Conservation (phyloP, 129 eudicot genomes). For the Dittrichia graveolens region DNA sequence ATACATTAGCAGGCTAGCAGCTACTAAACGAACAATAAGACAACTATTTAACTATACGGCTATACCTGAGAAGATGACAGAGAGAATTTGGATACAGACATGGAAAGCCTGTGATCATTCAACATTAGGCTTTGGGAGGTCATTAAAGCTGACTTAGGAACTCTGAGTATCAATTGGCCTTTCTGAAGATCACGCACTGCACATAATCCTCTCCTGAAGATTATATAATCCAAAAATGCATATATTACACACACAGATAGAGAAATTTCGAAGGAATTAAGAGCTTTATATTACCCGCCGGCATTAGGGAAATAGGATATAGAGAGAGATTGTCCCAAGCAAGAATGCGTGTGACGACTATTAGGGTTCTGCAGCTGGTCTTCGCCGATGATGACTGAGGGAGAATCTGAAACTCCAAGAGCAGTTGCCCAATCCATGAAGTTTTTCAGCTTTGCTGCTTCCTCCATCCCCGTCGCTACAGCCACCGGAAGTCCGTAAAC, state of each 20-base stretch:
- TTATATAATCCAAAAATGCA: background rate
- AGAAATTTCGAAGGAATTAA: background rate
- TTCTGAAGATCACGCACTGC: conserved; percentile 67
- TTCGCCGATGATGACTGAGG: background rate
- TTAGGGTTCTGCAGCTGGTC: conserved; percentile 2
- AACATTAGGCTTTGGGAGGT: conserved; percentile 58
- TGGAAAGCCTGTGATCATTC: conserved; percentile 47
- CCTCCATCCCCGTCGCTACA: conserved; percentile 42
- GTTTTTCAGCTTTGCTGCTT: conserved; percentile 37
- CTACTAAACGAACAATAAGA: background rate
- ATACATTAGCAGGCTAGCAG: background rate
- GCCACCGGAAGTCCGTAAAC: conserved; percentile 7
- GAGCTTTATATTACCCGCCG: conserved; percentile 63
- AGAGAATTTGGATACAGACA: conserved; percentile 36
- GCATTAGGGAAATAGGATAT: conserved; percentile 65
- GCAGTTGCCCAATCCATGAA: conserved; percentile 64
- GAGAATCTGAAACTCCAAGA: conserved; percentile 63
- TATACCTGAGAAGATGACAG: conserved; percentile 78
- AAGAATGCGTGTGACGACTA: conserved; percentile 25
- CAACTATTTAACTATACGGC: background rate
- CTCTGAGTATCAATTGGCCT: conserved; percentile 80
- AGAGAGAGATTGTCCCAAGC: conserved; percentile 53
- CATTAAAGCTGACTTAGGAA: conserved; percentile 73
- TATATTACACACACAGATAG: background rate
- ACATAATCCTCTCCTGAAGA: conserved; percentile 87